Conservation (phyloP, 2,329 filamentous ascomycete genomes). For the Chalaropsis thielavioides region DNA sequence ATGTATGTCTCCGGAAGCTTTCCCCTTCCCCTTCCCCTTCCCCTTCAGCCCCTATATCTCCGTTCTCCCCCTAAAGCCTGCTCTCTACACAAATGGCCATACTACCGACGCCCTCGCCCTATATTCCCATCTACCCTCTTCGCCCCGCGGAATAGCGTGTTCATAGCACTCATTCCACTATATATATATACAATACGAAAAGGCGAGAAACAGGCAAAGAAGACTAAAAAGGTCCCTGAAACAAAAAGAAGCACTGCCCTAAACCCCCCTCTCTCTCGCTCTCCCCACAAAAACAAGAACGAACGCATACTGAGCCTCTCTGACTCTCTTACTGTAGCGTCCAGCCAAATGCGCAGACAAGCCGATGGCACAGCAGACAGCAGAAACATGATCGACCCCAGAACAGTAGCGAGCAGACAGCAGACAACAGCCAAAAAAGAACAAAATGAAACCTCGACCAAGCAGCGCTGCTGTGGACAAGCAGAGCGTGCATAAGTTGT, state of each 20-base stretch:
- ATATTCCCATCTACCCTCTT: not conserved
- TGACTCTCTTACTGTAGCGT: not conserved
- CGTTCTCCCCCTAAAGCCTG: no score
- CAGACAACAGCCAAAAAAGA: not conserved
- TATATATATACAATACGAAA: not conserved
- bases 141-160: not conserved
- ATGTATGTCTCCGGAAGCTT: not conserved
- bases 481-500: not conserved
- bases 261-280: not conserved
- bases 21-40: not conserved
- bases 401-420: not conserved
- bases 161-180: not conserved
- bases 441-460: not conserved
- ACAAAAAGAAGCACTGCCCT: constrained; percentile 1
- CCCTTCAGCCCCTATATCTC: no score
- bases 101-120: not conserved
- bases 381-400: not conserved
- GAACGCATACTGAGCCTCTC: not conserved
- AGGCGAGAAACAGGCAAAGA: not conserved
- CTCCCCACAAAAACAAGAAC: not conserved
- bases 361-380: not conserved
- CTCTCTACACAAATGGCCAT: not conserved
- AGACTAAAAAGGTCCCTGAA: not conserved
- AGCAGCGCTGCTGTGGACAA: not conserved
- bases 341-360: not conserved